Percentiles rank a stretch among this genome's conserved stretches.
These are phyloP conservation scores for Colletotrichum sp. DNA, from an alignment of 2,329 filamentous ascomycete genomes.

Conservation along the genomic window DNA sequence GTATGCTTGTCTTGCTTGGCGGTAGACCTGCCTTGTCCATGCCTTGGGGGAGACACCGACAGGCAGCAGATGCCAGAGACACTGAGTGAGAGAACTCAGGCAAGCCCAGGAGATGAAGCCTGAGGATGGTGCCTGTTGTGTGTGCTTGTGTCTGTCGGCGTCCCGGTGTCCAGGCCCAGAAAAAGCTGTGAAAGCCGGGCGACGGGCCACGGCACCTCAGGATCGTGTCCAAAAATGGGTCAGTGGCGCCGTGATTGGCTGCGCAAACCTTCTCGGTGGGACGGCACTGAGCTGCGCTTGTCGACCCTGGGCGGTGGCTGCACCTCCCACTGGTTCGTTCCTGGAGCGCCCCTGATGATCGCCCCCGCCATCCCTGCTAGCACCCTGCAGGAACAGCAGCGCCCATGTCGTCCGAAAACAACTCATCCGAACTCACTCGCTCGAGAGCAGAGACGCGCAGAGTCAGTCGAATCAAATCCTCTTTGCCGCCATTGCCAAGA, in stretches of 20 bases:
- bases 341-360: constrained; percentile 18
- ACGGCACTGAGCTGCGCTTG: constrained; percentile 5
- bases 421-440: constrained; percentile 1
- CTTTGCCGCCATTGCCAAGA: background rate
- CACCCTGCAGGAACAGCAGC: constrained; percentile 20
- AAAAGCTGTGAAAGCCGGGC: background rate
- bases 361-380: constrained; percentile 14
- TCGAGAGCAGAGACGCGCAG: background rate
- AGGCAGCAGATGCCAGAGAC: background rate
- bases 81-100: background rate
- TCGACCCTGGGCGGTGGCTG: background rate
- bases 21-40: background rate
- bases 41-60: background rate
- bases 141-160: background rate
- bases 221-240: constrained; percentile 17
- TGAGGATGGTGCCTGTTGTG: background rate
- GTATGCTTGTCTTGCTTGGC: background rate
- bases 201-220: background rate
- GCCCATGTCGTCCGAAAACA: constrained; percentile 3
- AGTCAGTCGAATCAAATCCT: background rate
- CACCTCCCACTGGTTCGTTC: constrained; percentile 20
- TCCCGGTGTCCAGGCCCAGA: background rate
- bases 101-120: background rate
- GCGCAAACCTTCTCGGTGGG: background rate
- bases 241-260: background rate